Base-by-base conservation (phyloP, 2,329 filamentous ascomycete genomes). In the Davidsoniella virescens region DNA sequence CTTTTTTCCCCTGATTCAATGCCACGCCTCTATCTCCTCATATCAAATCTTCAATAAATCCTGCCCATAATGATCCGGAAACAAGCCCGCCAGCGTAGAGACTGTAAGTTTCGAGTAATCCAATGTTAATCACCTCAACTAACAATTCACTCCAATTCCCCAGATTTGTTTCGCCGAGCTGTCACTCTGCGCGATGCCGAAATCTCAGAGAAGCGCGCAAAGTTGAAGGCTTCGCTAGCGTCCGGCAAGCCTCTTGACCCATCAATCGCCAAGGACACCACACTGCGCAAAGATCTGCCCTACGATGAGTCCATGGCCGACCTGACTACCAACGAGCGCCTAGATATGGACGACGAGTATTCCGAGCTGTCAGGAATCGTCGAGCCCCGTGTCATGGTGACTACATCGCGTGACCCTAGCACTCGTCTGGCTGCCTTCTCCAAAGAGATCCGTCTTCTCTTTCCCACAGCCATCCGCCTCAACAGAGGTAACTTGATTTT, bases 401-500 rank as follows among this genome's bases (percentile, higher is more conserved):
- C 90, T 20, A 98, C 92, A 3, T 92, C 84, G 43, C 78, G 92
- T 60, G 84, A 90, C 57, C 90, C 92, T 17, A 90, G 83, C 26
- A 82, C 84, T 44, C 75, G 92, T 49, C 71, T 98, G 7, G 76
- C 79, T n/a, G 81, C 86, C 0, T 98, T 98, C 61, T 83, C 87
- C 26, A 96, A 98, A 63, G 92, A 96, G 64, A 83, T 94, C 49
- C 73, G 87, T 47, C 69, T 94, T 17, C 69, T 94, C 5, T 70
- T 94, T 1, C 90, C 88, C 0, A 95, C 88, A 0, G 76, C 82
- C 0, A 88, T 95, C 54, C 78, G 90, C 8, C 67, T 96, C 49
- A 98, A 98, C 63, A 79, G 92, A 63, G 92, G 92, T 61, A 95
- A 92, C 56, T 72, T 93, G 26, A 80, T 96, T 54, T 70, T 96